These are phyloP conservation scores for Metarhizium guizhouense DNA, from an alignment of 2,329 filamentous ascomycete species.

Conservation along the genomic window DNA sequence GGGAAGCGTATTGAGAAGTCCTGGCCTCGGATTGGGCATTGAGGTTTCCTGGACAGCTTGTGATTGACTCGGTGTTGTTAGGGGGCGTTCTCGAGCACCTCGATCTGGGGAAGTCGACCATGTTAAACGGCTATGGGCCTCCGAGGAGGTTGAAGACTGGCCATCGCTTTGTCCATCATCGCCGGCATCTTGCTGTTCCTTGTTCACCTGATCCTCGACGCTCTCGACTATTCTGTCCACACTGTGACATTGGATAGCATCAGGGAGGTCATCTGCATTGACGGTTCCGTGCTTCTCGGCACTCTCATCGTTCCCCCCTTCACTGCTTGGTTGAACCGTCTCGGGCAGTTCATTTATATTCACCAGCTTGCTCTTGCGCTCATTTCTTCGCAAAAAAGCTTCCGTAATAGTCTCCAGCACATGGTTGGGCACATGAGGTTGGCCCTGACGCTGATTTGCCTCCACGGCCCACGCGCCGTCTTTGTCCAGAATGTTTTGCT, in stretches of 20 bases:
- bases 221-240: background rate
- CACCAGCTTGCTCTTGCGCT: background rate
- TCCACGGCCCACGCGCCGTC: slow-evolving; percentile 27
- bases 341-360: background rate
- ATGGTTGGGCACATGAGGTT: slow-evolving; percentile 24
- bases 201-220: background rate
- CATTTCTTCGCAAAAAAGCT: slow-evolving; percentile 9
- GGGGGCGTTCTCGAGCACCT: background rate
- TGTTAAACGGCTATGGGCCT: background rate
- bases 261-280: background rate
- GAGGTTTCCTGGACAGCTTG: slow-evolving; percentile 17
- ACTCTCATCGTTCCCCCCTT: background rate
- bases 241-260: background rate
- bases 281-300: background rate
- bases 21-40: background rate
- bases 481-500: slow-evolving; percentile 26
- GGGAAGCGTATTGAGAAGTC: background rate
- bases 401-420: slow-evolving; percentile 24
- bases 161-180: background rate
- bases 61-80: slow-evolving; percentile 6
- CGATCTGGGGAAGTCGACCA: background rate
- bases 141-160: slow-evolving; percentile 6
- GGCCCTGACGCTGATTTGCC: slow-evolving; percentile 14
- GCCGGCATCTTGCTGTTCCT: background rate
- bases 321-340: background rate